Percentiles rank a stretch among this genome's conserved stretches.
These are phyloP conservation scores for Arthrocladium fulminans DNA, from an alignment of 2,329 filamentous ascomycete genomes.

Conservation along the genomic window DNA sequence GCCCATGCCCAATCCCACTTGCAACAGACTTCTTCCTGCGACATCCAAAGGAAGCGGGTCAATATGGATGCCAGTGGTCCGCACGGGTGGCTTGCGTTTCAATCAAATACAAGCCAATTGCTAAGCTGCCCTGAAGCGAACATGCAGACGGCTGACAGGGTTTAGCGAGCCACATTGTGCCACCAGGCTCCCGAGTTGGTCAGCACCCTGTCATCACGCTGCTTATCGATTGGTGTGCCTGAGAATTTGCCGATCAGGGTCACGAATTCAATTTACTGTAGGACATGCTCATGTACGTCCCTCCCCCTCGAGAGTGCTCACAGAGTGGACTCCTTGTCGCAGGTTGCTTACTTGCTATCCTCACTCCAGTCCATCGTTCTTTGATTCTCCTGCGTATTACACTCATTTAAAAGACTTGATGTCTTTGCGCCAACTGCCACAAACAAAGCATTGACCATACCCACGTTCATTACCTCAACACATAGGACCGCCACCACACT, in stretches of 20 bases:
- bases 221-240: slow-evolving; percentile 3
- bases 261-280: slow-evolving; percentile 3
- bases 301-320: background rate
- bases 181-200: background rate
- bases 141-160: background rate
- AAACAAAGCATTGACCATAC: background rate
- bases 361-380: background rate
- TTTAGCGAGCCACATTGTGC: background rate
- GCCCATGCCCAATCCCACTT: no score
- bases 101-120: slow-evolving; percentile 8
- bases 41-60: background rate
- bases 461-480: background rate
- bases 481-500: background rate
- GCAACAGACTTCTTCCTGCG: no score
- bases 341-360: background rate
- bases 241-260: background rate
- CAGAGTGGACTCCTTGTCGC: background rate
- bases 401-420: background rate
- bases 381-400: background rate
- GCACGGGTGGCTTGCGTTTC: background rate
- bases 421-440: background rate
- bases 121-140: background rate
- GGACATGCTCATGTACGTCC: background rate
- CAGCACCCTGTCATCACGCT: background rate
- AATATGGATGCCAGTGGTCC: background rate